Evolutionary conservation across 164 flowering plant genomes (phyloP).

Genomic region (Nymphaea thermarum): DNA sequence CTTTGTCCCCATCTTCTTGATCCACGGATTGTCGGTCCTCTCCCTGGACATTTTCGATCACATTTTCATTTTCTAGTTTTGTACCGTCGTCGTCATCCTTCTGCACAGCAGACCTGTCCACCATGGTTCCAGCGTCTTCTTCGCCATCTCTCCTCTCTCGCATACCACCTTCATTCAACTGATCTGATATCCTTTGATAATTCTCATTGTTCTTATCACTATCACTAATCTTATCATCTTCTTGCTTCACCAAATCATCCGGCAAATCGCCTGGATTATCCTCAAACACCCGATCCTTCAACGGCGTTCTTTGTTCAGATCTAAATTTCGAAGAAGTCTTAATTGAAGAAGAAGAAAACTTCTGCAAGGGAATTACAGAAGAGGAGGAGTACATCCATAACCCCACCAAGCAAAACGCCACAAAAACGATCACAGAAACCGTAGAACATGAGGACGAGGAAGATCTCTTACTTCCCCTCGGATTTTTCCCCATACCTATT

Average conservation of each 20-base stretch:
- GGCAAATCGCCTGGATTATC: conserved; percentile 61
- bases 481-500: conserved; percentile 29
- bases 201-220: conserved; percentile 18
- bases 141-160: background rate
- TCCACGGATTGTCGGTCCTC: conserved; percentile 11
- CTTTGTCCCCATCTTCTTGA: background rate
- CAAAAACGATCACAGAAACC: conserved; percentile 34
- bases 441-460: conserved; percentile 45
- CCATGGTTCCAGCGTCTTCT: background rate
- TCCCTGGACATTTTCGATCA: conserved; percentile 14
- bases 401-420: conserved; percentile 45
- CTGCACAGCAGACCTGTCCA: background rate
- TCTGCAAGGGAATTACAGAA: conserved; percentile 23
- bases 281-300: conserved; percentile 19
- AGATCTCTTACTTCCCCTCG: conserved; percentile 31
- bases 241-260: conserved; percentile 34
- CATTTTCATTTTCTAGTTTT: background rate
- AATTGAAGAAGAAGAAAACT: conserved; percentile 11
- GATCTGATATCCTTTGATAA: background rate
- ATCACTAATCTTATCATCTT: background rate
- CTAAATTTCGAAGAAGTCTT: conserved; percentile 2
- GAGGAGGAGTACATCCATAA: conserved; percentile 65
- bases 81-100: background rate
- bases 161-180: background rate
- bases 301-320: background rate